These are phyloP conservation scores for Casuarina equisetifolia DNA, from an alignment of 306 rosid species.

Conservation along the genomic window DNA sequence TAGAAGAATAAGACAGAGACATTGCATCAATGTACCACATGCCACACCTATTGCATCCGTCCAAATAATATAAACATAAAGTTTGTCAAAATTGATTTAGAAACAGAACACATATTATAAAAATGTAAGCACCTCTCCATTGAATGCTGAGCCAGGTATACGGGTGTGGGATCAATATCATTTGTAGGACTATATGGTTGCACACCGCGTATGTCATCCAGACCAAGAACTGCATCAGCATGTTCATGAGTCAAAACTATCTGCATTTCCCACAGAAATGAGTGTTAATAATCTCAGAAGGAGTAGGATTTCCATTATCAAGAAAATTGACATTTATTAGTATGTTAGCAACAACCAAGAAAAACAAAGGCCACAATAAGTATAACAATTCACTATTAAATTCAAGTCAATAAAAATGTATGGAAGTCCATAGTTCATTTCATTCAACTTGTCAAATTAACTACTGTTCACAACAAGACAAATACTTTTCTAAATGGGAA, in stretches of 20 bases:
- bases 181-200: slow-evolving; percentile 83
- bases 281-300: slow-evolving; percentile 13
- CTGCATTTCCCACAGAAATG: slow-evolving; percentile 50
- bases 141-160: slow-evolving; percentile 73
- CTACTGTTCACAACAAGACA: slow-evolving; percentile 6
- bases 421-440: slow-evolving; percentile 11
- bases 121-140: slow-evolving; percentile 72
- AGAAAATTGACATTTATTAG: background rate
- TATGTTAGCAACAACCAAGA: slow-evolving; percentile 17
- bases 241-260: slow-evolving; percentile 96
- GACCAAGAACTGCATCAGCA: slow-evolving; percentile 99
- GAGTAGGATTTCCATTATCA: slow-evolving; percentile 8
- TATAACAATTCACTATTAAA: slow-evolving; percentile 7
- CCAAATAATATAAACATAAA: background rate
- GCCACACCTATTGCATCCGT: background rate
- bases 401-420: slow-evolving; percentile 13
- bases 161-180: slow-evolving; percentile 84
- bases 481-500: too few relatives aligned
- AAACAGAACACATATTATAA: background rate
- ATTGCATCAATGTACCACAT: background rate
- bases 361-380: slow-evolving; percentile 12
- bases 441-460: slow-evolving; percentile 2
- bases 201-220: slow-evolving; percentile 91
- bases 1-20: background rate
- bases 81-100: background rate